Evolutionary conservation across 257 asterid species (phyloP).

Genomic region (Anisodus tanguticus): DNA sequence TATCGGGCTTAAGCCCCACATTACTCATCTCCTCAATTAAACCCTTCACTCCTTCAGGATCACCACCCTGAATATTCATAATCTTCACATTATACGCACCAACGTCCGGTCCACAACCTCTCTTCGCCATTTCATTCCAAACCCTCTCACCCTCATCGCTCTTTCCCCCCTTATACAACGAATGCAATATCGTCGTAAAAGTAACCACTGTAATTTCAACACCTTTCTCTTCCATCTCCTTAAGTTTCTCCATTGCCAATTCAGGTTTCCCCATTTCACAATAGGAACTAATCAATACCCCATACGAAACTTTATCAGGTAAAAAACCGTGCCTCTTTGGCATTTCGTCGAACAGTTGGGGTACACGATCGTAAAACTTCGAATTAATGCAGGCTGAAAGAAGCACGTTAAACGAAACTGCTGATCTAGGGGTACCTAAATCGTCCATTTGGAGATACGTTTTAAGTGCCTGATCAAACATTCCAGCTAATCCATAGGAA

Average conservation of each 20-base stretch:
- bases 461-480: slow-evolving; percentile 69
- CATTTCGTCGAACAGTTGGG: slow-evolving; percentile 58
- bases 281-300: slow-evolving; percentile 66
- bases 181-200: slow-evolving; percentile 60
- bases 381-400: slow-evolving; percentile 55
- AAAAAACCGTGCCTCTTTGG: slow-evolving; percentile 55
- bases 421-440: slow-evolving; percentile 71
- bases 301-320: slow-evolving; percentile 70
- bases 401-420: slow-evolving; percentile 70
- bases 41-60: slow-evolving; percentile 55
- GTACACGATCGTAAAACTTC: slow-evolving; percentile 56
- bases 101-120: slow-evolving; percentile 57
- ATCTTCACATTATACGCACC: slow-evolving; percentile 76
- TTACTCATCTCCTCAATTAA: slow-evolving; percentile 73
- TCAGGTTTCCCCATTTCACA: slow-evolving; percentile 71
- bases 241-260: slow-evolving; percentile 55
- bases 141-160: slow-evolving; percentile 62
- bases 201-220: slow-evolving; percentile 46
- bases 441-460: slow-evolving; percentile 68
- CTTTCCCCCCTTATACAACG: slow-evolving; percentile 56
- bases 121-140: slow-evolving; percentile 69
- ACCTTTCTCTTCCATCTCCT: slow-evolving; percentile 70
- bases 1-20: slow-evolving; percentile 62
- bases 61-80: slow-evolving; percentile 46
- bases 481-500: slow-evolving; percentile 75